Conservation (phyloP, 2,329 filamentous ascomycete species). For the Phoma sp. region DNA sequence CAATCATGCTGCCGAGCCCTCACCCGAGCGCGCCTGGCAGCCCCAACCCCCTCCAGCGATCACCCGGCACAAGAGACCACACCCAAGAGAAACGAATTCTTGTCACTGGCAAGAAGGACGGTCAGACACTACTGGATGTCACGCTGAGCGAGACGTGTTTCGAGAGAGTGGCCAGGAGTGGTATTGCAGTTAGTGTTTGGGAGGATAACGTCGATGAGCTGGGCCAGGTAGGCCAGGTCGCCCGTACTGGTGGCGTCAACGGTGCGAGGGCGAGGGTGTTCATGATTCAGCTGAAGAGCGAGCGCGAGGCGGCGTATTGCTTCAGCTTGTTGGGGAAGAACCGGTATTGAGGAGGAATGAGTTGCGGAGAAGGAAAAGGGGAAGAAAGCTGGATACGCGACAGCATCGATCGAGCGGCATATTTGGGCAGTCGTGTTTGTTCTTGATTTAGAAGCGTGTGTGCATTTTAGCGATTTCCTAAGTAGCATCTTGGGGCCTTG, state of each 20-base stretch:
- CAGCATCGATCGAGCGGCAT: not conserved
- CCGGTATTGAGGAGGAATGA: slow-evolving; percentile 46
- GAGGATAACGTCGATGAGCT: slow-evolving; percentile 59
- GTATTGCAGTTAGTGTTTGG: slow-evolving; percentile 89
- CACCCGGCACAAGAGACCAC: slow-evolving; percentile 47
- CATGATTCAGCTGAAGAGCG: slow-evolving; percentile 64
- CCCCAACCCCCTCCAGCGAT: slow-evolving; percentile 37
- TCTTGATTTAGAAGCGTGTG: too few species aligned
- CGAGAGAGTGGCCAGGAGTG: slow-evolving; percentile 79
- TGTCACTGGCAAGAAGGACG: slow-evolving; percentile 72
- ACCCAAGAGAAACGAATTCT: slow-evolving; percentile 82
- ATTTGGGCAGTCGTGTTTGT: too few species aligned
- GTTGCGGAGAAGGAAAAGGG: too few species aligned
- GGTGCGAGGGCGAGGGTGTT: slow-evolving; percentile 64
- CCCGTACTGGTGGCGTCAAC: slow-evolving; percentile 62
- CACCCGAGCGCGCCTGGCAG: slow-evolving; percentile 55
- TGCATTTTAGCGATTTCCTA: too few species aligned
- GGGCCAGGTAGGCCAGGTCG: slow-evolving; percentile 66
- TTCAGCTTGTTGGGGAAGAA: slow-evolving; percentile 58
- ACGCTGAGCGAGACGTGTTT: slow-evolving; percentile 86
- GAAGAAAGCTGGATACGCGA: too few species aligned
- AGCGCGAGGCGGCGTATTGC: slow-evolving; percentile 57
- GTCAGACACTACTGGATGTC: slow-evolving; percentile 76
- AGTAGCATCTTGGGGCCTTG: too few species aligned
- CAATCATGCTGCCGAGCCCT: slow-evolving; percentile 74